Percentiles rank a stretch among this genome's conserved stretches.
Conservation (phyloP, 305 asterid genomes). For the Salvia sclarea region DNA sequence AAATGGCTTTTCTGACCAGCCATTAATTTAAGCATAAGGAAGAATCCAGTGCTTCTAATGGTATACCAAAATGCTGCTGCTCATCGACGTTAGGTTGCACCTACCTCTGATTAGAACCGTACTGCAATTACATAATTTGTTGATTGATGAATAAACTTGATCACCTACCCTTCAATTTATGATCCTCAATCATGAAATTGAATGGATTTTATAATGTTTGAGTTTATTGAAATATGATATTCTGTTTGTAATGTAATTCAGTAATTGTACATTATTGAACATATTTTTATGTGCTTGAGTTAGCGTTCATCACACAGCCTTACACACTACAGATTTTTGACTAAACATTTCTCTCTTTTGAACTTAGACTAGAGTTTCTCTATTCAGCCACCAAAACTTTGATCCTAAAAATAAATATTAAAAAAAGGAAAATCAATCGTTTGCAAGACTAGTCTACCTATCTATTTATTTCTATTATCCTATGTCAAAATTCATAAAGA, state of each 20-base stretch:
- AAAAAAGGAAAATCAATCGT: neutral
- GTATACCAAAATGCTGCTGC: slow-evolving; percentile 1
- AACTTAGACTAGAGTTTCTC: neutral
- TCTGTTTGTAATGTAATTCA: too few species aligned
- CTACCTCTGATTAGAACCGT: slow-evolving; percentile 15
- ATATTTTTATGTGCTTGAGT: neutral
- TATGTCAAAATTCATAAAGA: neutral
- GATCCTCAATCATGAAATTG: neutral
- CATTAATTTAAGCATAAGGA: neutral
- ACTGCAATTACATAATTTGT: neutral
- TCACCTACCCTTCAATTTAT: slow-evolving; percentile 24
- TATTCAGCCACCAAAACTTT: neutral
- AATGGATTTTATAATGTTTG: neutral
- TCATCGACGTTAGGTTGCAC: slow-evolving; percentile 29
- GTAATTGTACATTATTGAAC: neutral
- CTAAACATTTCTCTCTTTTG: neutral
- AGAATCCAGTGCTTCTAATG: neutral
- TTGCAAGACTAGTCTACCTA: neutral
- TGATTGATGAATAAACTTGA: slow-evolving; percentile 16
- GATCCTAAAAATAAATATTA: neutral
- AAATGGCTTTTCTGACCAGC: neutral
- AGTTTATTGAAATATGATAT: neutral
- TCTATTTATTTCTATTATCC: neutral
- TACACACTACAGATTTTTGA: neutral
- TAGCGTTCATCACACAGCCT: too few species aligned